These are phyloP conservation scores for Mucor racemosus DNA, from an alignment of 371 early-diverging fungal species.

Conservation along the genomic window DNA sequence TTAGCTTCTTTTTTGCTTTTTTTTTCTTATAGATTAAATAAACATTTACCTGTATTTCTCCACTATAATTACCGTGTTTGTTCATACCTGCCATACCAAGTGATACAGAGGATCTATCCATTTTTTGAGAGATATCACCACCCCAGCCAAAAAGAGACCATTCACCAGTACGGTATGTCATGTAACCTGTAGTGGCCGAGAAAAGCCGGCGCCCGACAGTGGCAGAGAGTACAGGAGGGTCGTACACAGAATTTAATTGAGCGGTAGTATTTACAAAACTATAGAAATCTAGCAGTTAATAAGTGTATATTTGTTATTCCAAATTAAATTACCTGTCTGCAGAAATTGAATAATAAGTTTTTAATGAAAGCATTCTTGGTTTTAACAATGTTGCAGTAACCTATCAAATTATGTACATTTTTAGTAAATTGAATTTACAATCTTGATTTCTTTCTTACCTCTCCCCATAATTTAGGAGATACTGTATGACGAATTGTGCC, in stretches of 20 bases:
- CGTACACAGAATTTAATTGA: conserved; percentile 53
- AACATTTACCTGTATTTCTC: conserved; percentile 60
- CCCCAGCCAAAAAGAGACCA: conserved; percentile 75
- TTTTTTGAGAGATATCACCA: conserved; percentile 45
- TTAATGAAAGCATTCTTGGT: conserved; percentile 61
- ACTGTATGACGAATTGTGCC: conserved; percentile 77
- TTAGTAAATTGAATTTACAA: neutral
- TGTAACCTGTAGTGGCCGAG: conserved; percentile 70
- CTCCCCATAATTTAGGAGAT: conserved; percentile 73
- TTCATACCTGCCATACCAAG: conserved; percentile 63
- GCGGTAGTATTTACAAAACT: conserved; percentile 71
- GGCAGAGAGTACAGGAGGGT: conserved; percentile 69
- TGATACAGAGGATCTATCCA: conserved; percentile 64
- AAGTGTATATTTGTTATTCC: neutral
- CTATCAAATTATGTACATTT: conserved; percentile 28
- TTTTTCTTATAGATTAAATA: neutral
- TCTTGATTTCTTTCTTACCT: conserved; percentile 42
- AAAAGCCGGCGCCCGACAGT: conserved; percentile 71
- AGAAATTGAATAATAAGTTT: conserved; percentile 72
- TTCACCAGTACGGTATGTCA: conserved; percentile 80
- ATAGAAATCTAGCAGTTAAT: neutral
- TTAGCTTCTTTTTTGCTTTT: too few species aligned
- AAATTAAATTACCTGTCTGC: conserved; percentile 55
- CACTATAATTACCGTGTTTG: conserved; percentile 55
- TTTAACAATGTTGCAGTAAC: conserved; percentile 64